Evolutionary conservation across 2,329 filamentous ascomycete species (phyloP).

Genomic region (Cordyceps fumosorosea): DNA sequence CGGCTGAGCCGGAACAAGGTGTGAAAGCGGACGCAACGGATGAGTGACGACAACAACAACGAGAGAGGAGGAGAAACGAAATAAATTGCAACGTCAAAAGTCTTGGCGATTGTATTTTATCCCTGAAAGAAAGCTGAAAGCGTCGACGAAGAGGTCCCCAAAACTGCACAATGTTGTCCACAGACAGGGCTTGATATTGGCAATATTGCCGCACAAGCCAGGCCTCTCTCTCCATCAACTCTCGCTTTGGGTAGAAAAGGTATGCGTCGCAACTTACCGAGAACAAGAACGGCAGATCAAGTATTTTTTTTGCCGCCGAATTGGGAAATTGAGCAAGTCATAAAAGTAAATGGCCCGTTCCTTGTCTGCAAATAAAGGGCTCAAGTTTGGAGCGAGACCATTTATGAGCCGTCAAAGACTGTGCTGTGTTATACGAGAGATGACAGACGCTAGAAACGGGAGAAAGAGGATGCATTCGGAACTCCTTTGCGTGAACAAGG

Average conservation of each 20-base stretch:
- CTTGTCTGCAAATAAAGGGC: background rate
- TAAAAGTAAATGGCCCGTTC: background rate
- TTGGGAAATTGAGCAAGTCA: too few relatives aligned
- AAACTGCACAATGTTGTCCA: background rate
- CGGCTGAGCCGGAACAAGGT: background rate
- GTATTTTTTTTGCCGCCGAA: too few relatives aligned
- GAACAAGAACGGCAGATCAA: background rate
- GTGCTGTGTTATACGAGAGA: too few relatives aligned
- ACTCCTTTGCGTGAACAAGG: background rate
- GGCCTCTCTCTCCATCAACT: background rate
- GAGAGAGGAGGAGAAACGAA: background rate
- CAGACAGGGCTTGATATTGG: slow-evolving; percentile 3
- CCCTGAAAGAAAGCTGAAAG: background rate
- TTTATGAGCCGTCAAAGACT: too few relatives aligned
- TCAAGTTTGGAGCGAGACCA: background rate
- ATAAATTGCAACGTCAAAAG: background rate
- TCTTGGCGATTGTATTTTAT: background rate
- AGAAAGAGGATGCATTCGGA: background rate
- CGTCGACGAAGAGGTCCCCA: background rate
- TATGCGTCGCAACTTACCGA: background rate
- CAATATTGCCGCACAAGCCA: background rate
- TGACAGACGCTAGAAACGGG: background rate
- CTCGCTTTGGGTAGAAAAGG: background rate
- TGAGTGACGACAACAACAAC: background rate
- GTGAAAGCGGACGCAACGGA: too few relatives aligned